These are phyloP conservation scores for Mrakia blollopis DNA, from an alignment of 768 basidiomycete species.

Conservation along the genomic window DNA sequence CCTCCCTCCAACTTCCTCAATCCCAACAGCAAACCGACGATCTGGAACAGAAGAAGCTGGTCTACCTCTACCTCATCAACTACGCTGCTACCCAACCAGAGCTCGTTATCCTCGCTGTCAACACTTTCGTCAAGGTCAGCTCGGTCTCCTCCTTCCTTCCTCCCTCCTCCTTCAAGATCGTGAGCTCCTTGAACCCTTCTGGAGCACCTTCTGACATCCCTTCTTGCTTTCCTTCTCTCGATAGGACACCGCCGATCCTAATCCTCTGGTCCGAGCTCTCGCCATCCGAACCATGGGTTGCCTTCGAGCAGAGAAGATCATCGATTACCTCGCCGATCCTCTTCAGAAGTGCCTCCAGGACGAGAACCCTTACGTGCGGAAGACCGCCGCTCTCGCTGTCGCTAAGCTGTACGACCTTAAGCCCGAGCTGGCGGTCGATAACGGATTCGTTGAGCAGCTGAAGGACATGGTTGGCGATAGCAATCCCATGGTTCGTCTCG, in stretches of 20 bases:
- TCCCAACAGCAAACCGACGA: conserved; percentile 80
- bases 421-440: conserved; percentile 88
- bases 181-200: background rate
- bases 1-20: background rate
- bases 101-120: conserved; percentile 96
- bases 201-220: background rate
- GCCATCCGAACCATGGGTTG: conserved; percentile 98
- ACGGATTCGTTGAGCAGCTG: conserved; percentile 65
- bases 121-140: conserved; percentile 77
- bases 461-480: conserved; percentile 88
- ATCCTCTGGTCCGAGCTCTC: conserved; percentile 91
- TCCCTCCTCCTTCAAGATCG: background rate
- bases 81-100: conserved; percentile 93
- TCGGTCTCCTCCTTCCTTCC: background rate
- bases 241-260: conserved; percentile 89
- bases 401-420: conserved; percentile 97
- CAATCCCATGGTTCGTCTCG: conserved; percentile 32
- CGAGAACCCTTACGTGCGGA: conserved; percentile 96
- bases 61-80: conserved; percentile 53
- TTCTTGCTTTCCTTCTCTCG: too few species aligned
- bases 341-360: conserved; percentile 85
- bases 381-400: conserved; percentile 90
- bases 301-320: conserved; percentile 95
- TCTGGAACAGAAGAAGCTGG: conserved; percentile 98
- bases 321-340: conserved; percentile 96